Conservation (phyloP, 1,284 basidiomycete genomes). For the Sporisorium iseilematis-ciliati region DNA sequence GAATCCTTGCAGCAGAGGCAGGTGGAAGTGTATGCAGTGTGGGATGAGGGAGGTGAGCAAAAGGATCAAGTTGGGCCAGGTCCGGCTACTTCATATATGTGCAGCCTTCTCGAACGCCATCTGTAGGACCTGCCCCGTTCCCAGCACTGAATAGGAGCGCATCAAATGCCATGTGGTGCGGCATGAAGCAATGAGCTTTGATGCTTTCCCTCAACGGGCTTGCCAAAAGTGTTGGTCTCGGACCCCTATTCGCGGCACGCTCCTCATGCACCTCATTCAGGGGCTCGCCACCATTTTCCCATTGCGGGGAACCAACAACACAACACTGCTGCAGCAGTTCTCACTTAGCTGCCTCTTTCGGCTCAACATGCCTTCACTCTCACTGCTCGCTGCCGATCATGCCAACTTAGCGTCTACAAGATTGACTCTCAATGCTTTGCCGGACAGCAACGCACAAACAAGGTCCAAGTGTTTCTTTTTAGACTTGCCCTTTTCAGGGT, state of each 20-base stretch:
- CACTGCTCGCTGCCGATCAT: too few species aligned
- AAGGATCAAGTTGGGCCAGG: too few species aligned
- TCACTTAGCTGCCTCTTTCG: too few species aligned
- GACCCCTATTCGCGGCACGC: constrained; percentile 24
- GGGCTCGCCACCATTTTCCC: constrained; percentile 19
- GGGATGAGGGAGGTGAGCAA: neutral
- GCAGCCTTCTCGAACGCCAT: neutral
- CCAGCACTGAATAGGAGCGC: too few species aligned
- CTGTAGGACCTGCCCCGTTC: neutral
- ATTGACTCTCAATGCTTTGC: too few species aligned
- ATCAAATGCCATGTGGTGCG: neutral
- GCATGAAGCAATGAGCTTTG: neutral
- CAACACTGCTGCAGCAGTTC: neutral
- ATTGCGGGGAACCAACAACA: neutral
- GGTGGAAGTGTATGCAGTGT: neutral
- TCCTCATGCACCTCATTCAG: constrained; percentile 30
- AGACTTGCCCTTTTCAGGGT: neutral
- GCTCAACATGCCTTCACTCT: too few species aligned
- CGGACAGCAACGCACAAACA: too few species aligned
- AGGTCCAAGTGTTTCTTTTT: too few species aligned
- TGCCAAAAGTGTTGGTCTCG: constrained; percentile 15
- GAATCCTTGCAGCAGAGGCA: constrained; percentile 3
- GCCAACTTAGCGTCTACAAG: too few species aligned
- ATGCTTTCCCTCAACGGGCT: neutral
- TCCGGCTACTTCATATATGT: constrained; percentile 4